Evolutionary conservation across 257 asterid genomes (phyloP).

Genomic region (Solanum clarkiae): DNA sequence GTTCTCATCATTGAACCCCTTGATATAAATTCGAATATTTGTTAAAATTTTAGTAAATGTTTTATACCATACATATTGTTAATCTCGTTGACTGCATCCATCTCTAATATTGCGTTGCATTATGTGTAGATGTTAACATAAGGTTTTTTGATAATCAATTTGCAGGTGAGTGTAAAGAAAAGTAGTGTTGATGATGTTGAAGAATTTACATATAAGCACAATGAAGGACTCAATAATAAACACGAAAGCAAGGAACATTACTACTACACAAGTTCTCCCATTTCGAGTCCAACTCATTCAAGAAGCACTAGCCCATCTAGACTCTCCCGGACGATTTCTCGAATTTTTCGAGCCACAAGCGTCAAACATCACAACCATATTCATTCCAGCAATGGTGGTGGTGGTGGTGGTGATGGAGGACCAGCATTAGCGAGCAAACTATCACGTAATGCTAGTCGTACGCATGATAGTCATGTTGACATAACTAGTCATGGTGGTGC

Average conservation of each 20-base stretch:
- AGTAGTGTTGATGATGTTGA: background rate
- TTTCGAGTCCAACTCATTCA: constrained; percentile 20
- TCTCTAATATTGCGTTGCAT: background rate
- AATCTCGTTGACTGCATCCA: background rate
- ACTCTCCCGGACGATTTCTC: constrained; percentile 7
- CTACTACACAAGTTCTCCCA: constrained; percentile 12
- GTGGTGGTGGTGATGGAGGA: background rate
- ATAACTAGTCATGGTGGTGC: background rate
- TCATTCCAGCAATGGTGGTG: background rate
- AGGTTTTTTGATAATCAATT: background rate
- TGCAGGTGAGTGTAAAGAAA: constrained; percentile 14
- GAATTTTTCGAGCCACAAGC: constrained; percentile 22
- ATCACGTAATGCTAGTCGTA: background rate
- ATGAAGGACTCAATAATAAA: background rate
- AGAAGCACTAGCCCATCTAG: constrained; percentile 8
- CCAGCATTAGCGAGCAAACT: background rate
- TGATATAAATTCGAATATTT: too few species aligned
- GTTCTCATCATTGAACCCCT: background rate
- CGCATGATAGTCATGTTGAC: background rate
- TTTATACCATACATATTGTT: background rate
- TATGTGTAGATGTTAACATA: background rate
- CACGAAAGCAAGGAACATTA: constrained; percentile 1
- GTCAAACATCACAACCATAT: background rate
- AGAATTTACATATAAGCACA: background rate
- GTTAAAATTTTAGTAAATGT: background rate